A percentile compares a stretch with the other conserved stretches of the same genome.
These are phyloP conservation scores for Lentinus polychrous DNA, from an alignment of 1,284 basidiomycete species.

Conservation along the genomic window DNA sequence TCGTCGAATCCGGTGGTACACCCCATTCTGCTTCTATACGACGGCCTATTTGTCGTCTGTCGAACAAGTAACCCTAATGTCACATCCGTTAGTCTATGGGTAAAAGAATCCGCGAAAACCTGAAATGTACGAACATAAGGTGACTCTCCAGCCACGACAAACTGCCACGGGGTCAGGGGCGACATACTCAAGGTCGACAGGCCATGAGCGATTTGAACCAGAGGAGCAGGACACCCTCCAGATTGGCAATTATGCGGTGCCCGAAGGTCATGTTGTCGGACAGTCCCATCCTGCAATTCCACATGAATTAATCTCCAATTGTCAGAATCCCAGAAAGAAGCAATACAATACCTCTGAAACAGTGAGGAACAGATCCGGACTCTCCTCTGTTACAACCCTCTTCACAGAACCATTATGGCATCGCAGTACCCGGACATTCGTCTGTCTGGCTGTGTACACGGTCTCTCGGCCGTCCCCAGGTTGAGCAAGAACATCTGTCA, in stretches of 20 bases:
- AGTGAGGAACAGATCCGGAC: constrained; percentile 78
- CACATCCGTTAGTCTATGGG: background rate
- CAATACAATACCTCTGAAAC: constrained; percentile 66
- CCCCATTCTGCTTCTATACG: constrained; percentile 72
- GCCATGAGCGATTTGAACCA: constrained; percentile 53
- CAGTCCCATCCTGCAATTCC: constrained; percentile 54
- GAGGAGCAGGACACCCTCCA: constrained; percentile 56
- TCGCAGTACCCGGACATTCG: constrained; percentile 46
- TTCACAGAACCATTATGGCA: constrained; percentile 75
- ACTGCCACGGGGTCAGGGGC: constrained; percentile 64
- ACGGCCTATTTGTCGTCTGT: constrained; percentile 72
- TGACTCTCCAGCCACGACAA: constrained; percentile 70
- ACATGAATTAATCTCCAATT: no score
- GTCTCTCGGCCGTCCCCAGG: constrained; percentile 28
- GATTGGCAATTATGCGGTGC: constrained; percentile 53
- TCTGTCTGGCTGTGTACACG: constrained; percentile 37
- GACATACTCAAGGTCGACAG: constrained; percentile 64
- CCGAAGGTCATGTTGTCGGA: constrained; percentile 85
- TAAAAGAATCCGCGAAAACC: background rate
- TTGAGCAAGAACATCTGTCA: constrained; percentile 41
- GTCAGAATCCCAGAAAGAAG: background rate
- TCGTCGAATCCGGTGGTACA: constrained; percentile 37
- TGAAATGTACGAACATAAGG: constrained; percentile 51
- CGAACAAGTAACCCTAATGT: constrained; percentile 78
- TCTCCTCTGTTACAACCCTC: constrained; percentile 77